Evolutionary conservation across 1,139 yeast species (phyloP).

Genomic region (Chernovozyma sophiae-reginae): DNA sequence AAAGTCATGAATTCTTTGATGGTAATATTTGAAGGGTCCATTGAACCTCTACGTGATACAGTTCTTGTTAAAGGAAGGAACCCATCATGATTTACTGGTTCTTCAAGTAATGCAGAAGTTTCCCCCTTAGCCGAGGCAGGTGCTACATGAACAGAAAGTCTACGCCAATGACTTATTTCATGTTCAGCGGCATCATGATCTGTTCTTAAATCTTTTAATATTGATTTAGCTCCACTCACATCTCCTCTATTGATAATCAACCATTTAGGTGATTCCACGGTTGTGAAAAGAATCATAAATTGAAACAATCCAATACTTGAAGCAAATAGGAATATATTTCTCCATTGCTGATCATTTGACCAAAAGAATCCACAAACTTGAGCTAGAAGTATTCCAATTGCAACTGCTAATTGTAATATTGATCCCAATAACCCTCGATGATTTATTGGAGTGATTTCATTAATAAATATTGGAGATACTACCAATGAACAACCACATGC

Average conservation of each 20-base stretch:
- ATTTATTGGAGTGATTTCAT: constrained; percentile 35
- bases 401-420: constrained; percentile 33
- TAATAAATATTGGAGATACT: constrained; percentile 35
- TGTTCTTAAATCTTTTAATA: constrained; percentile 26
- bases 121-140: constrained; percentile 6
- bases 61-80: constrained; percentile 3
- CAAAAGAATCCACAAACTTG: constrained; percentile 30
- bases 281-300: constrained; percentile 27
- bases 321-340: constrained; percentile 26
- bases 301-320: constrained; percentile 23
- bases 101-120: constrained; percentile 8
- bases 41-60: constrained; percentile 21
- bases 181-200: constrained; percentile 25
- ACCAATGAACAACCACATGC: constrained; percentile 38
- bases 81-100: constrained; percentile 1
- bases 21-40: constrained; percentile 26
- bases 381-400: constrained; percentile 31
- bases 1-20: constrained; percentile 20
- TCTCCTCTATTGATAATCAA: constrained; percentile 28
- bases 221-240: constrained; percentile 22
- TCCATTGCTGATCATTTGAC: constrained; percentile 35
- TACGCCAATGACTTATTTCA: constrained; percentile 38
- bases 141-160: constrained; percentile 16
- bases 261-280: constrained; percentile 42
- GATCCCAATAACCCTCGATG: constrained; percentile 39